phyloP scores from a whole-genome alignment of 495 filamentous ascomycete genomes.

The Penicillium lagena region DNA sequence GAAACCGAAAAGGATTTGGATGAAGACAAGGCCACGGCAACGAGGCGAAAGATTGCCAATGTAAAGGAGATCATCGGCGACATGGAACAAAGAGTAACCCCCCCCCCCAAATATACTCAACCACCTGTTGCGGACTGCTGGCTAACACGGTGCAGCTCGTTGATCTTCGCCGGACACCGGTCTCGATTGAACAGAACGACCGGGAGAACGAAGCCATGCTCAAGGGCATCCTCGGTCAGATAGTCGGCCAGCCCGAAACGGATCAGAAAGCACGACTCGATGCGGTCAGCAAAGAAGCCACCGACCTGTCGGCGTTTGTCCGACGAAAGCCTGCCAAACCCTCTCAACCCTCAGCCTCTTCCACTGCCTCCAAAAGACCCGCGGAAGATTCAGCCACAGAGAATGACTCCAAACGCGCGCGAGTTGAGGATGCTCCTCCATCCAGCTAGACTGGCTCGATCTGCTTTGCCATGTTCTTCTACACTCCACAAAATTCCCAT shows the following conservation, averaged over 20 bases:
- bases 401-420: constrained; percentile 23
- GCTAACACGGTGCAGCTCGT: constrained; percentile 46
- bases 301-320: constrained; percentile 80
- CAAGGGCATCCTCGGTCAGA: constrained; percentile 64
- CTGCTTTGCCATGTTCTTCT: background rate
- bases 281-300: constrained; percentile 73
- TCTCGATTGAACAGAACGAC: constrained; percentile 51
- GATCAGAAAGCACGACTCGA: constrained; percentile 62
- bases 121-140: constrained; percentile 4
- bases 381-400: constrained; percentile 17
- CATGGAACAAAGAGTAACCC: constrained; percentile 73
- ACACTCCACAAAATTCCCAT: background rate
- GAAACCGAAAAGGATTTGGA: constrained; percentile 46
- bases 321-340: constrained; percentile 52
- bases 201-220: constrained; percentile 43
- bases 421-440: constrained; percentile 15
- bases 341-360: constrained; percentile 7
- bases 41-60: constrained; percentile 64
- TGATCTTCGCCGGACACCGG: constrained; percentile 68
- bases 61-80: constrained; percentile 82
- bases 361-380: constrained; percentile 20
- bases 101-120: background rate
- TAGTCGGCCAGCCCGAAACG: constrained; percentile 59
- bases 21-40: constrained; percentile 43
- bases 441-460: background rate